Base-by-base conservation (phyloP, 129 eudicot genomes). In the Pittosporum tobira region DNA sequence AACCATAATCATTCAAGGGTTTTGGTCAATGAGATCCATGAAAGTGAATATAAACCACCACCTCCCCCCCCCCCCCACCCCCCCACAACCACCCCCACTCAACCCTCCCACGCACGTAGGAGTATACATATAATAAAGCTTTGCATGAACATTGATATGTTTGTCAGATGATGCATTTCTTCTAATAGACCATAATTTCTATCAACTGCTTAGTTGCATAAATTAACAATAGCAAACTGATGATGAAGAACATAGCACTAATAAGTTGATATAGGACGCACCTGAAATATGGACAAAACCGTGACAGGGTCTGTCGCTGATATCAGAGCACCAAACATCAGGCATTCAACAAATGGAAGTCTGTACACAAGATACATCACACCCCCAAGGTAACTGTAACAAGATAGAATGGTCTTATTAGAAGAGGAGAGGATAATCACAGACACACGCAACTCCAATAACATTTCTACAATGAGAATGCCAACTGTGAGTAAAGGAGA, bases 271-370 rank as follows among this genome's bases (percentile, higher is more conserved):
- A 61, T 36, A 59, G 44, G 20, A 36, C 59, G 50, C 71, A 87
- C 99, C 99, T 93, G 99, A 76, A 93, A 93, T 70, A 93, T 93
- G 53, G 99, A 82, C 48, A 93, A 76, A 61, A 93, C 99, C 19
- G 99, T 93, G 65, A 93, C 96, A 54, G 99, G 99, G 64, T 93
- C 99, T 34, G 99, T 93, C 64, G 96, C 95, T 58, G 99, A 93
- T 68, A 93, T 93, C 31, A 93, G 88, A 52, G 99, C 99, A 59
- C 99, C 99, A 71, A 93, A 93, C 96, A 93, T 93, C 80, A 93
- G 73, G 71, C 99, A 93, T 61, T 93, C 99, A 45, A 93, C 76
- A 57, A 93, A 79, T 7, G 99, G 99, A 66, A 93, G 96, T 71
- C 67, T 63, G 74, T 84, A 93, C 84, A 93, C 87, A 71, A 93